phyloP scores from a whole-genome alignment of 2,329 filamentous ascomycete genomes.

The Moelleriella libera region DNA sequence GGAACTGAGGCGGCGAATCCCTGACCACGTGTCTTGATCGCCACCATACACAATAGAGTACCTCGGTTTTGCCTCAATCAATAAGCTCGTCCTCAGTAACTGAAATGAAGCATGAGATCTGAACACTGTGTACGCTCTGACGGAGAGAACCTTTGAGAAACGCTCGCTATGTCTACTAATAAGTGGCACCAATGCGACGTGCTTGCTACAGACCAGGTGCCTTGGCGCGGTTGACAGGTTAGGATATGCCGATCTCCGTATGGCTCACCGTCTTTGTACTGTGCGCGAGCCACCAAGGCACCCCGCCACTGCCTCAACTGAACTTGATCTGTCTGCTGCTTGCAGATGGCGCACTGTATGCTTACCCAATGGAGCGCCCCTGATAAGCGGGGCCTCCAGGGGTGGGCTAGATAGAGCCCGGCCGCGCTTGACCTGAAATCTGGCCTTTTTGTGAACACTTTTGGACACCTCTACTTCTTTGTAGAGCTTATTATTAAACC shows the following conservation, averaged over 20 bases:
- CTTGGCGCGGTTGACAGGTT: not conserved
- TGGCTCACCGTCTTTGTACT: not conserved
- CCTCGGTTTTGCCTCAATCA: too few relatives aligned
- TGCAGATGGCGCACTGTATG: not conserved
- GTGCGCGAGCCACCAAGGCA: not conserved
- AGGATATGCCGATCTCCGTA: not conserved
- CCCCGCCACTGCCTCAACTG: too few relatives aligned
- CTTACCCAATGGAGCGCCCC: conserved; percentile 4
- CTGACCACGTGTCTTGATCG: too few relatives aligned
- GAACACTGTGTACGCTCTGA: too few relatives aligned
- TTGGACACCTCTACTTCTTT: conserved; percentile 30
- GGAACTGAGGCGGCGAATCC: too few relatives aligned
- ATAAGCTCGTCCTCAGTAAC: too few relatives aligned
- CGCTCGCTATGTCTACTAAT: too few relatives aligned
- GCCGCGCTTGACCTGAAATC: conserved; percentile 24
- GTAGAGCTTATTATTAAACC: conserved; percentile 20
- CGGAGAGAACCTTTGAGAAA: too few relatives aligned
- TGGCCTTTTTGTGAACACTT: conserved; percentile 30
- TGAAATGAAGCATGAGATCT: too few relatives aligned
- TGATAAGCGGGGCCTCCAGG: conserved; percentile 15
- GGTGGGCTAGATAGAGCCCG: not conserved
- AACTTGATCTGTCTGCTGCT: too few relatives aligned
- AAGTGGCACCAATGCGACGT: too few relatives aligned
- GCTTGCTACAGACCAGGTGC: not conserved
- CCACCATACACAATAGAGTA: too few relatives aligned